phyloP scores from a whole-genome alignment of 306 rosid genomes.

The Dryas octopetala region DNA sequence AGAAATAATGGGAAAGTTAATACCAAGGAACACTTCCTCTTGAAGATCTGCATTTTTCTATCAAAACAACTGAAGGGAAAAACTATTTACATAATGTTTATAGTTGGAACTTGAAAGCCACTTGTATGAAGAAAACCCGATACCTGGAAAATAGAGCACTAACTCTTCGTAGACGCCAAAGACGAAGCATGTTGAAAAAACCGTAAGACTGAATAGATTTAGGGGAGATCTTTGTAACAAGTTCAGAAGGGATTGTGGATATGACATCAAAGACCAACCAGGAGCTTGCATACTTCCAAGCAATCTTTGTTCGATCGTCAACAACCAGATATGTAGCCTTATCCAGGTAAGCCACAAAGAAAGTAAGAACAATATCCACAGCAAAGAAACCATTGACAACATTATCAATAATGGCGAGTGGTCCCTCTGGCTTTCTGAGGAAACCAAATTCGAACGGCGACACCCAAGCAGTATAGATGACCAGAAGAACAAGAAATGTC shows the following conservation, averaged over 20 bases:
- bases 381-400: slow-evolving; percentile 78
- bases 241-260: slow-evolving; percentile 79
- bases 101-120: background rate
- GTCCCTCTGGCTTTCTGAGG: slow-evolving; percentile 57
- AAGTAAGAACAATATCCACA: slow-evolving; percentile 74
- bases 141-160: slow-evolving; percentile 82
- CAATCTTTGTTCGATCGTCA: slow-evolving; percentile 62
- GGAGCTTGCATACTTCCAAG: slow-evolving; percentile 57
- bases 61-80: background rate
- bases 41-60: background rate
- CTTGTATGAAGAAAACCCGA: background rate
- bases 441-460: slow-evolving; percentile 97
- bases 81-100: background rate
- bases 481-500: slow-evolving; percentile 66
- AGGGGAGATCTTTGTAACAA: slow-evolving; percentile 52
- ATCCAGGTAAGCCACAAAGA: slow-evolving; percentile 87
- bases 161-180: slow-evolving; percentile 97
- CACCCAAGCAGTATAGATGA: slow-evolving; percentile 89
- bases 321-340: slow-evolving; percentile 63
- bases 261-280: slow-evolving; percentile 79
- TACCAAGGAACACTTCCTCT: background rate
- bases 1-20: slow-evolving; percentile 6
- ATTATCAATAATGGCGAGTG: slow-evolving; percentile 65
- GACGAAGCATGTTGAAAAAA: slow-evolving; percentile 83
- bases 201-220: slow-evolving; percentile 63